phyloP scores from a whole-genome alignment of 768 basidiomycete species.

The Mrakia gelida region DNA sequence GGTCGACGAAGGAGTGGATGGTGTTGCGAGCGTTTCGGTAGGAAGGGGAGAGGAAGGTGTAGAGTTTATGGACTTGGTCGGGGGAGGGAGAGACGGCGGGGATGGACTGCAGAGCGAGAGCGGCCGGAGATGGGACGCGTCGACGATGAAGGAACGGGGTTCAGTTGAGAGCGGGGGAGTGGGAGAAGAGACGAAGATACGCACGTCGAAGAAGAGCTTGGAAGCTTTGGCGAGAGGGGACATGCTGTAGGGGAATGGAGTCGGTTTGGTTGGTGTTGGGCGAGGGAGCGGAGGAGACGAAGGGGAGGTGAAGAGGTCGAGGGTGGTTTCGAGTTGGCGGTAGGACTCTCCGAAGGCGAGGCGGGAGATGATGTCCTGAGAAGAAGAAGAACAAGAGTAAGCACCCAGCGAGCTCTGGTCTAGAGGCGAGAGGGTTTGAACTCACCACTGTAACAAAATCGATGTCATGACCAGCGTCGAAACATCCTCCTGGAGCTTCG shows the following conservation, averaged over 20 bases:
- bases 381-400: too few relatives aligned
- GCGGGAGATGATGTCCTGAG: conserved; percentile 20
- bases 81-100: conserved; percentile 13
- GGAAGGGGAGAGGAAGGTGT: conserved; percentile 11
- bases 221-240: conserved; percentile 3
- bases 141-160: not conserved
- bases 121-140: not conserved
- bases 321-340: conserved; percentile 8
- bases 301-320: not conserved
- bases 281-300: not conserved
- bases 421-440: not conserved
- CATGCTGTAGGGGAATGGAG: not conserved
- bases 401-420: too few relatives aligned
- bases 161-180: not conserved
- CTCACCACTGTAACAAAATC: not conserved
- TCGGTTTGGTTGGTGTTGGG: not conserved
- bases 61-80: not conserved
- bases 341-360: conserved; percentile 22
- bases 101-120: not conserved
- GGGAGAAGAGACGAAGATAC: not conserved
- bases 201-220: conserved; percentile 4
- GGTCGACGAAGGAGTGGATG: conserved; percentile 8
- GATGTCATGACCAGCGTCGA: not conserved
- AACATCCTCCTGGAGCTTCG: not conserved
- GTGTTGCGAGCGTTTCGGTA: conserved; percentile 4